Conservation (phyloP, 208 protist species). For the Trichomonas gallinae region DNA sequence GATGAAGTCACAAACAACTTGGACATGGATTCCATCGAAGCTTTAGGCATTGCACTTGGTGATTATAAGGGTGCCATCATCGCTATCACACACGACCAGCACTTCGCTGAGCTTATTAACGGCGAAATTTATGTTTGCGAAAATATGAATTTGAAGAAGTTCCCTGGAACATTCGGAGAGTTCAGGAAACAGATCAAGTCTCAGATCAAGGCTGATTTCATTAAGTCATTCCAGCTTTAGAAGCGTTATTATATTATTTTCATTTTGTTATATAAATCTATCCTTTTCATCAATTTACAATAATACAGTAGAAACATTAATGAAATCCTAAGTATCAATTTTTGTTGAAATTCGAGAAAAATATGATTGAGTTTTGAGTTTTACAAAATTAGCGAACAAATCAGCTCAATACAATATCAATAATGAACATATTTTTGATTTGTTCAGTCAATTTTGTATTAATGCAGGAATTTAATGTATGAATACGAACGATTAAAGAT, state of each 20-base stretch:
- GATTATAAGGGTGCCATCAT: constrained; percentile 25
- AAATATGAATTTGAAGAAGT: not conserved
- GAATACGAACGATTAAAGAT: no score
- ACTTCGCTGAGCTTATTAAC: not conserved
- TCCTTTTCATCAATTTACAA: not conserved
- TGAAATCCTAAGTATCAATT: no score
- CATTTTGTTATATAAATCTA: not conserved
- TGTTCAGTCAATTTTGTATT: no score
- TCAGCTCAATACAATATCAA: no score
- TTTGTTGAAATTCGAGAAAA: no score
- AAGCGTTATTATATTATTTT: not conserved
- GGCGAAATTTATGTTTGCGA: not conserved
- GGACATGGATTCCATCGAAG: constrained; percentile 36
- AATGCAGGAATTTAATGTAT: no score
- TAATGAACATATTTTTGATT: no score
- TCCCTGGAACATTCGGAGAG: not conserved
- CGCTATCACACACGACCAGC: constrained; percentile 14
- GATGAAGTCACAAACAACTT: constrained; percentile 36
- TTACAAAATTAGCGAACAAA: no score
- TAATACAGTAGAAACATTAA: no score
- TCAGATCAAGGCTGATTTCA: not conserved
- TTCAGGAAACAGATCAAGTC: not conserved
- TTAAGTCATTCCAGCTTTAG: not conserved
- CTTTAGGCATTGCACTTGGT: not conserved
- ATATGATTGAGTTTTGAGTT: no score